Conservation (phyloP, 1,284 basidiomycete species). For the Leccinum solheimii region DNA sequence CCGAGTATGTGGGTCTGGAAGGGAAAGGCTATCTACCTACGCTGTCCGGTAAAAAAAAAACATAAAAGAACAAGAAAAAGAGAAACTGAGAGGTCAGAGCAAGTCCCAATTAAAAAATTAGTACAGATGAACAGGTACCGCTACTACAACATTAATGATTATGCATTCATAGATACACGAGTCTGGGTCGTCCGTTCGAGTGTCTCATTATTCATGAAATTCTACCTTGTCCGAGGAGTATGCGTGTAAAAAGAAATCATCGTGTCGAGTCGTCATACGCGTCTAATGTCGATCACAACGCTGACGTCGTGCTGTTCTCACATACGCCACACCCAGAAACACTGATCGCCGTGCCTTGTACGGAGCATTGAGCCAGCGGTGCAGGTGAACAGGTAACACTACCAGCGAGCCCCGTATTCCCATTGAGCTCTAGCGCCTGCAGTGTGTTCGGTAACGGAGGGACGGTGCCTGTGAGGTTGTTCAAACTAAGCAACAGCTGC, state of each 20-base stretch:
- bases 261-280: conserved; percentile 4
- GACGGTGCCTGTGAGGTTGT: conserved; percentile 36
- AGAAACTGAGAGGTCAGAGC: not conserved
- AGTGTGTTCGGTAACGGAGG: conserved; percentile 34
- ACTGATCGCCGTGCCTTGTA: conserved; percentile 25
- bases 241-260: not conserved
- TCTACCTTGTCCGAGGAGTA: not conserved
- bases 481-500: conserved; percentile 36
- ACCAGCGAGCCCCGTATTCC: conserved; percentile 34
- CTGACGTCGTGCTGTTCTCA: conserved; percentile 18
- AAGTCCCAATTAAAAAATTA: not conserved
- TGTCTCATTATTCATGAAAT: conserved; percentile 5
- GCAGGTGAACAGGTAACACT: conserved; percentile 19
- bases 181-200: not conserved
- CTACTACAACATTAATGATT: conserved; percentile 11
- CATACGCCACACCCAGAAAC: conserved; percentile 27
- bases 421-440: conserved; percentile 33
- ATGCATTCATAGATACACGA: conserved; percentile 6
- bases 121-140: conserved; percentile 7
- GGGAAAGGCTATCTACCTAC: not conserved
- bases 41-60: not conserved
- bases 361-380: conserved; percentile 21
- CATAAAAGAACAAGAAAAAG: not conserved
- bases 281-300: not conserved
- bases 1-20: not conserved